These are phyloP conservation scores for Pseudoscleropodium purum DNA, from an alignment of 225 moss, liverwort and hornwort genomes.

Conservation along the genomic window DNA sequence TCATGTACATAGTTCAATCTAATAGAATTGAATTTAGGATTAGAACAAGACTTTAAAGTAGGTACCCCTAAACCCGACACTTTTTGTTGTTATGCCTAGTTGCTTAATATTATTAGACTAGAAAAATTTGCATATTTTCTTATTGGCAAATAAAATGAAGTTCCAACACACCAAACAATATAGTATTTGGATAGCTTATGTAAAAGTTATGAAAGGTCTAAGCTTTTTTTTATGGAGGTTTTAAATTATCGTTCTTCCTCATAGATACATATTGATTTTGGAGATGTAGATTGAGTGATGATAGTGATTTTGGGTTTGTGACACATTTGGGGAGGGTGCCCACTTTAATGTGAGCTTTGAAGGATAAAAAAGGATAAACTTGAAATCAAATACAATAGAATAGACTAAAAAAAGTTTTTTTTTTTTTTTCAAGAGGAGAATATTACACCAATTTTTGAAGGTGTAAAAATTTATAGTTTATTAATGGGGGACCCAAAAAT, in stretches of 20 bases:
- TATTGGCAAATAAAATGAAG: too few species aligned
- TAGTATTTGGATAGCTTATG: too few species aligned
- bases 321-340: not conserved
- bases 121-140: too few species aligned
- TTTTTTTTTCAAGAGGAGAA: not conserved
- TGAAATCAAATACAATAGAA: not conserved
- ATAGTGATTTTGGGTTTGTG: not conserved
- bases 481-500: not conserved
- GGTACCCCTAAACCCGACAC: too few species aligned
- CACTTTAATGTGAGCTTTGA: not conserved
- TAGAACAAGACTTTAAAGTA: too few species aligned
- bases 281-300: not conserved
- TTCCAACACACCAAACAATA: too few species aligned
- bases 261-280: too few species aligned
- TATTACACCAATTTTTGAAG: not conserved
- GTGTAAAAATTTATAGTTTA: not conserved
- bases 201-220: not conserved
- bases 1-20: fast-evolving
- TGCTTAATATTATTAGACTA: too few species aligned
- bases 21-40: not conserved
- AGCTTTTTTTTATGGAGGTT: fast-evolving
- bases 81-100: fast-evolving
- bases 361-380: not conserved
- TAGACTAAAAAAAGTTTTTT: not conserved
- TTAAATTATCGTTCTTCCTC: not conserved